Conservation (phyloP, 192 early-diverging fungal species). For the Linnemannia elongata region DNA sequence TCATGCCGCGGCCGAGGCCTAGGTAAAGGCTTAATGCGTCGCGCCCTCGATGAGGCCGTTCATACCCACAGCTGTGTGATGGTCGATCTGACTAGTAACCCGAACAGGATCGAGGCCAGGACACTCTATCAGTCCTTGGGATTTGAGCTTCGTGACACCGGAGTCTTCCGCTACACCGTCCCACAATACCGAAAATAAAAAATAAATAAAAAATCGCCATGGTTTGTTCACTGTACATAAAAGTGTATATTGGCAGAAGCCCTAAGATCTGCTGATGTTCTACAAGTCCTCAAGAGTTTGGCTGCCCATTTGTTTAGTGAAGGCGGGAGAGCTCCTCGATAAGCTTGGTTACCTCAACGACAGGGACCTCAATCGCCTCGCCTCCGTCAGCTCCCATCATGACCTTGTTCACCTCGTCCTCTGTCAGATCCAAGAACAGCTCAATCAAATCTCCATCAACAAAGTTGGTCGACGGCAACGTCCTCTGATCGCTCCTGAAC, state of each 20-base stretch:
- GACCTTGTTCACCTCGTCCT: slow-evolving; percentile 59
- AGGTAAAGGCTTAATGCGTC: slow-evolving; percentile 45
- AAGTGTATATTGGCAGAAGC: not conserved
- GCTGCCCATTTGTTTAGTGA: slow-evolving; percentile 51
- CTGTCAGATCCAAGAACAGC: slow-evolving; percentile 78
- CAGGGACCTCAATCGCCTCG: slow-evolving; percentile 31
- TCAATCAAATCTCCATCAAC: slow-evolving; percentile 97
- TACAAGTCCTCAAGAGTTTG: not conserved
- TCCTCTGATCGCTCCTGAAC: slow-evolving; percentile 69
- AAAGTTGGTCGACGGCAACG: slow-evolving; percentile 64
- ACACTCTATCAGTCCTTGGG: slow-evolving; percentile 61
- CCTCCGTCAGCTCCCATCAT: slow-evolving; percentile 47
- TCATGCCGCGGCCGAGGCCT: slow-evolving; percentile 54
- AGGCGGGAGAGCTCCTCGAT: slow-evolving; percentile 73
- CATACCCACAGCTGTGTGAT: slow-evolving; percentile 20
- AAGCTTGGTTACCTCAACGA: slow-evolving; percentile 65
- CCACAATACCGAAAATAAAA: slow-evolving; percentile 9
- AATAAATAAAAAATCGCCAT: not conserved
- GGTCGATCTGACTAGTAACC: slow-evolving; percentile 64
- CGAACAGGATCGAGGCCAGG: slow-evolving; percentile 61
- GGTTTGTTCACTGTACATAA: not conserved
- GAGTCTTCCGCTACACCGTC: slow-evolving; percentile 55
- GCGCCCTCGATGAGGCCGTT: slow-evolving; percentile 46
- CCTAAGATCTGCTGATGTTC: not conserved
- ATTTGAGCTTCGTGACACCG: slow-evolving; percentile 59